Evolutionary conservation across 805 yeast genomes (phyloP).

Genomic region (Priceomyces carsonii): DNA sequence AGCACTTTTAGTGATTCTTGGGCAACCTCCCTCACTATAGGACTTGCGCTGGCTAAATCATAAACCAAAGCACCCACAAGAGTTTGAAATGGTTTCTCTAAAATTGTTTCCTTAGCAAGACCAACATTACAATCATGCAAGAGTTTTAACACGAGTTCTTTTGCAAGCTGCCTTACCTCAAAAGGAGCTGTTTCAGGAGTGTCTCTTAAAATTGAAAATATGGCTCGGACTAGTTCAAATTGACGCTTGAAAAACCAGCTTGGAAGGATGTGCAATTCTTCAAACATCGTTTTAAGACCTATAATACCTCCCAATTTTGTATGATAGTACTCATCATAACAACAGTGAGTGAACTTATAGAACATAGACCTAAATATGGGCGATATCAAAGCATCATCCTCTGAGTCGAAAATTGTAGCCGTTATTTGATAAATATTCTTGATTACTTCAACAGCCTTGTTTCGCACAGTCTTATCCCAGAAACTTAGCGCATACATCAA

Average conservation of each 20-base stretch:
- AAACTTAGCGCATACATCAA: slow-evolving; percentile 79
- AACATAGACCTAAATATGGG: slow-evolving; percentile 77
- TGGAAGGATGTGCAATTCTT: slow-evolving; percentile 65
- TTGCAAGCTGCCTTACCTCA: slow-evolving; percentile 72
- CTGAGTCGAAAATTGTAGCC: slow-evolving; percentile 62
- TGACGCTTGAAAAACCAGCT: slow-evolving; percentile 77
- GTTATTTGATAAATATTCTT: slow-evolving; percentile 63
- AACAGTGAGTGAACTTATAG: slow-evolving; percentile 82
- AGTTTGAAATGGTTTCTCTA: slow-evolving; percentile 74
- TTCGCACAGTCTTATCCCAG: slow-evolving; percentile 67
- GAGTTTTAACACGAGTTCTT: slow-evolving; percentile 61
- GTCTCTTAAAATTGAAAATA: slow-evolving; percentile 88
- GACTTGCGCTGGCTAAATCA: slow-evolving; percentile 87
- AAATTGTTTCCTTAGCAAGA: slow-evolving; percentile 59
- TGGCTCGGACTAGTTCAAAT: slow-evolving; percentile 79
- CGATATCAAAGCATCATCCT: slow-evolving; percentile 65
- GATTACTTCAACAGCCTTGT: slow-evolving; percentile 68
- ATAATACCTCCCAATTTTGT: slow-evolving; percentile 85
- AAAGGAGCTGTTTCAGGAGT: slow-evolving; percentile 86
- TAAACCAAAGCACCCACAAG: slow-evolving; percentile 87
- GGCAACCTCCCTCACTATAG: slow-evolving; percentile 78
- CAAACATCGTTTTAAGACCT: slow-evolving; percentile 74
- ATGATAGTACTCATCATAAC: slow-evolving; percentile 87
- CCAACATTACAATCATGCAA: slow-evolving; percentile 64
- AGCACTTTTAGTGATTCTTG: slow-evolving; percentile 67